A percentile compares a stretch with the other conserved stretches of the same genome.
phyloP scores from a whole-genome alignment of 2,329 filamentous ascomycete species.

The Cordyceps sp. region DNA sequence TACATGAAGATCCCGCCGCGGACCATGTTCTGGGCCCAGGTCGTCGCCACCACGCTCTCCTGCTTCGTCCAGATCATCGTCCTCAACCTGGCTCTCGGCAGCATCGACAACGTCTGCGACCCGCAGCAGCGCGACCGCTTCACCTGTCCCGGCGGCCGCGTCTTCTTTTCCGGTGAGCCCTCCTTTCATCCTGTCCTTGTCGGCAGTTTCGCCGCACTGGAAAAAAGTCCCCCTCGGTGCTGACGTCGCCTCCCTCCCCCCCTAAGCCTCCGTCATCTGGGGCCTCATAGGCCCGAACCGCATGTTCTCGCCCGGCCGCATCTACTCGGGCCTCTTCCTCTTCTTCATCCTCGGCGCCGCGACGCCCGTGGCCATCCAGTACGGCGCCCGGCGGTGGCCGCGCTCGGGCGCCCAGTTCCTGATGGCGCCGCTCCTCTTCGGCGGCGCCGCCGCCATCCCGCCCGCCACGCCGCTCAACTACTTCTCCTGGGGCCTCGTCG shows the following conservation, averaged over 20 bases:
- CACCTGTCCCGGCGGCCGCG: conserved; percentile 44
- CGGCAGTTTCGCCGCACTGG: too few relatives aligned
- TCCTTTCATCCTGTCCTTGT: background rate
- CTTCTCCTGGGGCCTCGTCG: conserved; percentile 56
- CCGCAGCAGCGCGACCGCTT: conserved; percentile 39
- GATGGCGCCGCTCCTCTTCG: conserved; percentile 48
- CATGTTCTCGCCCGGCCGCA: conserved; percentile 45
- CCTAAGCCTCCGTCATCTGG: conserved; percentile 46
- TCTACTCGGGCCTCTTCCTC: conserved; percentile 42
- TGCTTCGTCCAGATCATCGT: conserved; percentile 51
- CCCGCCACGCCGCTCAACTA: conserved; percentile 60
- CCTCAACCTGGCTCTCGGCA: conserved; percentile 41
- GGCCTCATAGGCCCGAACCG: conserved; percentile 46
- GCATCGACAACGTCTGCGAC: conserved; percentile 49
- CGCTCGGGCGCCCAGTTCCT: conserved; percentile 31
- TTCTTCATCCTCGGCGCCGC: conserved; percentile 43
- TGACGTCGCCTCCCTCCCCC: too few relatives aligned
- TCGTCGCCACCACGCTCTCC: conserved; percentile 48
- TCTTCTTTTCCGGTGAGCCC: conserved; percentile 41
- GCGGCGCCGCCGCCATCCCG: conserved; percentile 39
- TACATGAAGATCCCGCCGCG: conserved; percentile 58
- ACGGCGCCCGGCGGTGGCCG: conserved; percentile 30
- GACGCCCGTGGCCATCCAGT: conserved; percentile 34
- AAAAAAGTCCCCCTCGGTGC: too few relatives aligned
- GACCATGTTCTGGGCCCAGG: conserved; percentile 49